Base-by-base conservation (phyloP, 2,329 filamentous ascomycete species). In the Trichoderma aggressivum region DNA sequence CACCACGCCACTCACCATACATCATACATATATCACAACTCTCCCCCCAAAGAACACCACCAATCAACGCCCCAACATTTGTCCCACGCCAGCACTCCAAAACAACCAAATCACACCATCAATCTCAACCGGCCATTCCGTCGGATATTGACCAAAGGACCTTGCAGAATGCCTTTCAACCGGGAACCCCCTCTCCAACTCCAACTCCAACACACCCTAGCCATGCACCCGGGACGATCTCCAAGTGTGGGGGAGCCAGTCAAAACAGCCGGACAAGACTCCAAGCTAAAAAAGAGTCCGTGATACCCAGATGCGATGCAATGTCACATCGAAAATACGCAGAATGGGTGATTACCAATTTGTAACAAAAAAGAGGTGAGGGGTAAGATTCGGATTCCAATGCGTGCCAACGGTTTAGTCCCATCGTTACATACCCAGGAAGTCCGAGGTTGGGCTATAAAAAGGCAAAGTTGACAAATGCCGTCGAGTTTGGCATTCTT, bases 281-380 rank as follows among this genome's bases (percentile, higher is more conserved):
- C 43, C 28, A 64, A 36, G n/a, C n/a, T 18, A 34, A 18, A n/a
- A n/a, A n/a, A n/a, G 16, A 8, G 43, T 61, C 62, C 28, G 62
- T 64, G 28, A 64, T 47, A 64, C 62, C 21, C 30, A 55, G 43
- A 53, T 64, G 62, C 62, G 43, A 53, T 64, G 62, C 62, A 47
- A 64, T 64, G 62, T 55, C 34, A 43, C 62, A 53, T 55, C 43
- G 6, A 28, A 28, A 47, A 63, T 21, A n/a, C 60, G 39, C 39
- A 43, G 24, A 62, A 24, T 7, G 21, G 59, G n/a, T n/a, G n/a
- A 28, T 14, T 26, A 21, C 39, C 7, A 7, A 21, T 24, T 24
- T 1, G n/a, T 24, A 24, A 53, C n/a, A n/a, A n/a, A n/a, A n/a
- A n/a, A n/a, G n/a, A n/a, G 53, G 39, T 50, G 61, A 53, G 60